A percentile compares a stretch with the other conserved stretches of the same genome.
These are phyloP conservation scores for Auricularia auricula-judae DNA, from an alignment of 768 basidiomycete species.

Conservation along the genomic window DNA sequence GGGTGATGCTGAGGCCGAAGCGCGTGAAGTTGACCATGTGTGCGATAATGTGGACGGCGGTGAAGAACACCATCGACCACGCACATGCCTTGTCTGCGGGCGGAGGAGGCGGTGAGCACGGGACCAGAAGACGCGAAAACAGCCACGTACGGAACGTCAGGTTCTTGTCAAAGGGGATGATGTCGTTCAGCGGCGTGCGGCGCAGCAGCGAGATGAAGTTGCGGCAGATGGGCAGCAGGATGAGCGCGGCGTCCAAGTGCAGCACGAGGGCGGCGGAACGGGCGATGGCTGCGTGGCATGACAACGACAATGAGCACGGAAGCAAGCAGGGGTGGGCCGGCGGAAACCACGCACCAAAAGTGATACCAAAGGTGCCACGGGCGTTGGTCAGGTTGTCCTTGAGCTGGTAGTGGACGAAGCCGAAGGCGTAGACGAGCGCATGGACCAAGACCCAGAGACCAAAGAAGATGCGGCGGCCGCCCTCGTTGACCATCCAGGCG, in stretches of 20 bases:
- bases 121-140: no score
- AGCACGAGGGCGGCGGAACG: constrained; percentile 82
- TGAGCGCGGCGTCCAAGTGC: constrained; percentile 86
- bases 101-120: no score
- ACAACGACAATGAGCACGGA: neutral
- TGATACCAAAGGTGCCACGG: constrained; percentile 58
- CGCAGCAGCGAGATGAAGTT: constrained; percentile 88
- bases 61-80: constrained; percentile 78
- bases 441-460: constrained; percentile 74
- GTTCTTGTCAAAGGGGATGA: constrained; percentile 92
- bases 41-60: constrained; percentile 64
- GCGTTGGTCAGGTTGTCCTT: constrained; percentile 70
- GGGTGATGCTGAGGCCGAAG: constrained; percentile 45
- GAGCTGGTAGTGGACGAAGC: constrained; percentile 62
- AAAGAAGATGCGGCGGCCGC: constrained; percentile 71
- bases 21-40: constrained; percentile 80
- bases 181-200: constrained; percentile 68
- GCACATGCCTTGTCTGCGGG: constrained; percentile 60
- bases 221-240: constrained; percentile 89
- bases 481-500: constrained; percentile 94
- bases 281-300: constrained; percentile 57
- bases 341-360: constrained; percentile 47
- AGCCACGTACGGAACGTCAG: constrained; percentile 49
- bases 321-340: neutral
- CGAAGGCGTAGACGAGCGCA: constrained; percentile 62